Evolutionary conservation across 192 early-diverging fungal genomes (phyloP).

Genomic region (Neocallimastix lanati): DNA sequence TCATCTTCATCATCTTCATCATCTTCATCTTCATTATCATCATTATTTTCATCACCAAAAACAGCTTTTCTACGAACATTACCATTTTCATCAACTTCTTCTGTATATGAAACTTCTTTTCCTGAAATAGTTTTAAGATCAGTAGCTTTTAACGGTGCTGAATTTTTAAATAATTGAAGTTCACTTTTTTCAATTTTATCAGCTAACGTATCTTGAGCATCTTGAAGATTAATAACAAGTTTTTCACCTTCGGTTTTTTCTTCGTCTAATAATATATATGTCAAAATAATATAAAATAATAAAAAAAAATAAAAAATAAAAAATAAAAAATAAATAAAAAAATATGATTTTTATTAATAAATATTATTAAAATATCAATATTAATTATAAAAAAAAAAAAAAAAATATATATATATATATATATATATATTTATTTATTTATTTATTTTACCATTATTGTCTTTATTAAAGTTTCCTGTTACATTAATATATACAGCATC

Average conservation of each 20-base stretch:
- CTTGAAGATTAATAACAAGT: slow-evolving; percentile 85
- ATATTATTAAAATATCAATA: too few species aligned
- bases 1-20: background rate
- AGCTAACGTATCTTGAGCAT: slow-evolving; percentile 51
- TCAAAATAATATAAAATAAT: background rate
- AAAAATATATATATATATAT: too few species aligned
- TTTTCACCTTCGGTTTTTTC: slow-evolving; percentile 58
- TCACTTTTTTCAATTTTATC: slow-evolving; percentile 45
- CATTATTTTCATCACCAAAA: slow-evolving; percentile 4
- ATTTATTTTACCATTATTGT: slow-evolving; percentile 2
- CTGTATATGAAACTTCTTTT: background rate
- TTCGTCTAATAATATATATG: slow-evolving; percentile 7
- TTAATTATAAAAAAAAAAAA: too few species aligned
- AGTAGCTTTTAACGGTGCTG: slow-evolving; percentile 28
- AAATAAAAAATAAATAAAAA: too few species aligned
- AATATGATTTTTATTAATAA: too few species aligned
- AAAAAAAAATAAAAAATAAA: too few species aligned
- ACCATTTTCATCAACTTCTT: slow-evolving; percentile 9
- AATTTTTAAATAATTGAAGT: slow-evolving; percentile 48
- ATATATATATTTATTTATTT: too few species aligned
- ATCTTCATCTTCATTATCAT: slow-evolving; percentile 1
- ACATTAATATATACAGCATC: slow-evolving; percentile 98
- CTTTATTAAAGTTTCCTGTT: slow-evolving; percentile 51
- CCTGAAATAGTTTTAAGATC: slow-evolving; percentile 16
- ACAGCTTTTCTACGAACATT: slow-evolving; percentile 2